These are phyloP conservation scores for Citrus glauca DNA, from an alignment of 345 rosid genomes.

Conservation along the genomic window DNA sequence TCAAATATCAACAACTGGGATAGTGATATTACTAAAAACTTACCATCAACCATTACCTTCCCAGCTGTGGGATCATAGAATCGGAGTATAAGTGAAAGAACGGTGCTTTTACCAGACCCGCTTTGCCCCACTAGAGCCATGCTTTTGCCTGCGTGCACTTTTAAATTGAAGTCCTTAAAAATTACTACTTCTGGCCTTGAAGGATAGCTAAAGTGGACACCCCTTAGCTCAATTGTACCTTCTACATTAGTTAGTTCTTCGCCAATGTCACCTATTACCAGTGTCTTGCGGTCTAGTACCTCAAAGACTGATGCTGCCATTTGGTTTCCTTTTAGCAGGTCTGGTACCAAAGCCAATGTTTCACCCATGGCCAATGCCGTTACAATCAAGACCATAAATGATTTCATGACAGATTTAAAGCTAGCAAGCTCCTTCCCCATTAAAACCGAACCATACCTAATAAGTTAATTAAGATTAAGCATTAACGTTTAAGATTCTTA, in stretches of 20 bases:
- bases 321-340: conserved; percentile 90
- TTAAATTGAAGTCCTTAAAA: conserved; percentile 68
- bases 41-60: conserved; percentile 83
- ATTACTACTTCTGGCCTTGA: conserved; percentile 78
- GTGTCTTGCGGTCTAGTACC: conserved; percentile 69
- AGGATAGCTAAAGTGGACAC: conserved; percentile 79
- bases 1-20: background rate
- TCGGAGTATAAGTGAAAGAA: conserved; percentile 78
- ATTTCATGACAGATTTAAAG: conserved; percentile 84
- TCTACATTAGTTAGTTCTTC: conserved; percentile 61
- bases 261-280: conserved; percentile 55
- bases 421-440: conserved; percentile 79
- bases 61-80: conserved; percentile 88
- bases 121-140: conserved; percentile 96
- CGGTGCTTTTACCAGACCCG: conserved; percentile 95
- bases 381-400: conserved; percentile 93
- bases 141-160: conserved; percentile 65
- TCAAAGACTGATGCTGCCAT: conserved; percentile 92
- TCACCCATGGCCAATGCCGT: conserved; percentile 98
- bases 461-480: conserved; percentile 10
- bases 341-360: conserved; percentile 83
- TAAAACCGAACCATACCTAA: conserved; percentile 87
- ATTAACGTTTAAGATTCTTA: background rate
- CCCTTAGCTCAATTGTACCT: conserved; percentile 69
- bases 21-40: conserved; percentile 10